phyloP scores from a whole-genome alignment of 495 filamentous ascomycete genomes.

The Clohesyomyces aquaticus region DNA sequence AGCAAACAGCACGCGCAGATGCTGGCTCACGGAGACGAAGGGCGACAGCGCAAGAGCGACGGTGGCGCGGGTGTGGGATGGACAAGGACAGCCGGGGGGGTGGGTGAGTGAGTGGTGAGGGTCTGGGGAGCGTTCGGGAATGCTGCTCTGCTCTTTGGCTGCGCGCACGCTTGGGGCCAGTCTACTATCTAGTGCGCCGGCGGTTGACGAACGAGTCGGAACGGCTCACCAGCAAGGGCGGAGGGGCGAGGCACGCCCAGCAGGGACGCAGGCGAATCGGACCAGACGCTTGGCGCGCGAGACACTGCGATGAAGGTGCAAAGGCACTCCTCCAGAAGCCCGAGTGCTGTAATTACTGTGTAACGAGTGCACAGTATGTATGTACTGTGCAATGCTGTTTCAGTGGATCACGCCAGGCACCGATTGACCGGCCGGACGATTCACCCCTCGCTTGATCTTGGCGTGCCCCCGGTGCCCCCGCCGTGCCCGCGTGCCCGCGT shows the following conservation, averaged over 20 bases:
- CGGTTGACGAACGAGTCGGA: constrained; percentile 2
- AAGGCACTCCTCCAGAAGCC: too few relatives aligned
- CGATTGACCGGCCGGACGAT: constrained; percentile 2
- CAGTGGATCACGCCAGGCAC: too few relatives aligned
- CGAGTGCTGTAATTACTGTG: too few relatives aligned
- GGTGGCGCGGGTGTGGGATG: constrained; percentile 4
- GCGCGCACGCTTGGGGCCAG: too few relatives aligned
- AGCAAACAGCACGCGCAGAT: constrained; percentile 33
- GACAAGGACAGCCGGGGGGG: neutral
- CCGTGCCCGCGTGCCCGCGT: too few relatives aligned
- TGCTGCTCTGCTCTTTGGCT: constrained; percentile 9
- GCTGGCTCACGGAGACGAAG: constrained; percentile 12
- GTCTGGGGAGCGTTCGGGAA: constrained; percentile 15
- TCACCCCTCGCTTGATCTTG: neutral
- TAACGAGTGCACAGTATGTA: too few relatives aligned
- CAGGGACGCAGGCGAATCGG: too few relatives aligned
- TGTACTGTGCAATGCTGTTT: too few relatives aligned
- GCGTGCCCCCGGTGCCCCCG: neutral
- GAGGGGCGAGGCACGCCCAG: neutral
- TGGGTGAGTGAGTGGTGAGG: constrained; percentile 1
- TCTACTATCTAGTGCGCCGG: too few relatives aligned
- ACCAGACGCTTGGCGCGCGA: too few relatives aligned
- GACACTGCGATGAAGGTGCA: too few relatives aligned
- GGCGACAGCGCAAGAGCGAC: constrained; percentile 1
- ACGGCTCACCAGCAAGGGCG: too few relatives aligned